Conservation (phyloP, 1,284 basidiomycete species). For the Boletus mariae region DNA sequence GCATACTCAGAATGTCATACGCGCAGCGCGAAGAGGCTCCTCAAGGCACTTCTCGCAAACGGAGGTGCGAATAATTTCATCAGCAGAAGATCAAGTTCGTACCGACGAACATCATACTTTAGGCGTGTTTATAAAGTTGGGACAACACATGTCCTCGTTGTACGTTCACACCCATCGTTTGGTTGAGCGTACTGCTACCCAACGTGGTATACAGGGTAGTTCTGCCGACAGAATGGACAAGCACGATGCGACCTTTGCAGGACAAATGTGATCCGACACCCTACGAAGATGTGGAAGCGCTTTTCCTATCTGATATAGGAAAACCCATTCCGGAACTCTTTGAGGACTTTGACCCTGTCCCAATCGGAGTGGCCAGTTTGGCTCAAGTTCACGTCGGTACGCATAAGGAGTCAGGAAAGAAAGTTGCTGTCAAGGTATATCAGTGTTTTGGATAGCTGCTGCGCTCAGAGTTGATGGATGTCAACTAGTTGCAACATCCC, state of each 20-base stretch:
- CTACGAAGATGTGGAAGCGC: conserved; percentile 61
- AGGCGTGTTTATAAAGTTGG: conserved; percentile 91
- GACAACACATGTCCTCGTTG: conserved; percentile 83
- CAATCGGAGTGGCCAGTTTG: conserved; percentile 91
- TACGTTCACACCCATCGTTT: conserved; percentile 32
- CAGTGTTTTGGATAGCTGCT: not conserved
- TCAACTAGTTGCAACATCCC: conserved; percentile 81
- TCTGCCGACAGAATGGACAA: conserved; percentile 81
- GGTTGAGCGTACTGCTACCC: not conserved
- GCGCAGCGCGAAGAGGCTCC: conserved; percentile 73
- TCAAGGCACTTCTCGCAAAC: conserved; percentile 80
- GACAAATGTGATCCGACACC: conserved; percentile 83
- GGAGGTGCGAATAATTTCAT: conserved; percentile 54
- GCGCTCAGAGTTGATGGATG: conserved; percentile 3
- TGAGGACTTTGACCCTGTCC: conserved; percentile 81
- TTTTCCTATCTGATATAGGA: conserved; percentile 77
- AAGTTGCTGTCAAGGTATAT: conserved; percentile 86
- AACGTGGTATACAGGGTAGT: conserved; percentile 40
- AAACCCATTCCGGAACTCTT: conserved; percentile 63
- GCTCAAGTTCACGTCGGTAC: conserved; percentile 92
- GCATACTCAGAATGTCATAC: conserved; percentile 78
- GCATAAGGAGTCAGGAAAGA: conserved; percentile 66
- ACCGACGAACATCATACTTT: not conserved
- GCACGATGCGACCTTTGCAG: conserved; percentile 68
- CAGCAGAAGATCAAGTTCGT: not conserved